Percentiles rank a stretch among this genome's conserved stretches.
These are phyloP conservation scores for Penicillium sp. DNA, from an alignment of 2,329 filamentous ascomycete genomes.

Conservation along the genomic window DNA sequence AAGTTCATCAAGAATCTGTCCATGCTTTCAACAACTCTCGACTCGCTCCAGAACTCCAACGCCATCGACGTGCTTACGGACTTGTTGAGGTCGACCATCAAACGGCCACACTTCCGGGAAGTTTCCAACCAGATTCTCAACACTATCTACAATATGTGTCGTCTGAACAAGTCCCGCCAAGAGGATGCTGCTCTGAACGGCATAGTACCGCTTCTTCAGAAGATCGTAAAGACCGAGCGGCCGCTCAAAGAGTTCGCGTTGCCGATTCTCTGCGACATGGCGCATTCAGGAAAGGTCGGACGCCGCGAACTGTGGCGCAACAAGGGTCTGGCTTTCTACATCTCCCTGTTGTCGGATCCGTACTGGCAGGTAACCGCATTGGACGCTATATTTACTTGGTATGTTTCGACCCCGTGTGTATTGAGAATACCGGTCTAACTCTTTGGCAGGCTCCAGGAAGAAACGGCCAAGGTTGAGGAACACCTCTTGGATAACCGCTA, in stretches of 20 bases:
- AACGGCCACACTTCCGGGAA: constrained; percentile 64
- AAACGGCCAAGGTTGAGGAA: constrained; percentile 91
- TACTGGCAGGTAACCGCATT: constrained; percentile 98
- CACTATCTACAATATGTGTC: constrained; percentile 95
- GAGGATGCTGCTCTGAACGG: constrained; percentile 93
- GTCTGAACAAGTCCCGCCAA: constrained; percentile 89
- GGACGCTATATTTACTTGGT: constrained; percentile 93
- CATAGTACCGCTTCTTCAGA: constrained; percentile 82
- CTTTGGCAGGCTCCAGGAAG: constrained; percentile 90
- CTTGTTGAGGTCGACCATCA: constrained; percentile 66
- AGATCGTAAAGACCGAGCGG: constrained; percentile 84
- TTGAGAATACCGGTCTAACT: too few relatives aligned
- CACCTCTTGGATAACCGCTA: constrained; percentile 71
- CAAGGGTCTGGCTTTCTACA: constrained; percentile 88
- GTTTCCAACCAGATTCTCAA: constrained; percentile 97
- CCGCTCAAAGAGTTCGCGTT: constrained; percentile 94
- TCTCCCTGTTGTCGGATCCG: constrained; percentile 80
- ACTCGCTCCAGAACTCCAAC: constrained; percentile 89
- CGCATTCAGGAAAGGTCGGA: constrained; percentile 90
- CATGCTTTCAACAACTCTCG: constrained; percentile 91
- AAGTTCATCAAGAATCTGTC: constrained; percentile 99
- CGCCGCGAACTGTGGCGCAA: constrained; percentile 94
- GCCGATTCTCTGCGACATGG: constrained; percentile 96
- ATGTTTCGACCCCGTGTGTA: too few relatives aligned
- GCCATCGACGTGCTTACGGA: constrained; percentile 94